Percentiles rank a stretch among this genome's conserved stretches.
Conservation (phyloP, 495 filamentous ascomycete species). For the Talaromyces trachyspermus region DNA sequence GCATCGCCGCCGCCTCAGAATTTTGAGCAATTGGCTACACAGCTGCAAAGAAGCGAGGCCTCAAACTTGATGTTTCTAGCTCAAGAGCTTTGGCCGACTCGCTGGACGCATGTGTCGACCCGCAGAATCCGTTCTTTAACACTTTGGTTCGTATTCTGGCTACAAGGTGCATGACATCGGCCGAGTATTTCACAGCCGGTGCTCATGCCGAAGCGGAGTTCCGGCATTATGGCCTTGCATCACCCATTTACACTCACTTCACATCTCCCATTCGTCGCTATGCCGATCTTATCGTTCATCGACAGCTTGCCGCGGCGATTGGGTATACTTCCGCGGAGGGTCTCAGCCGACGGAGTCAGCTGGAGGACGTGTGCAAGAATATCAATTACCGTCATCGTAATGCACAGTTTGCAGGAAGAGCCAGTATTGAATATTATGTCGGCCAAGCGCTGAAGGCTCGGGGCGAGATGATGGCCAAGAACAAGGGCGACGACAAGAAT, state of each 20-base stretch:
- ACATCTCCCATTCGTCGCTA: conserved; percentile 95
- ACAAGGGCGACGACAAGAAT: conserved; percentile 26
- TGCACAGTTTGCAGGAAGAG: conserved; percentile 87
- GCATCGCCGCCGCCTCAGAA: conserved; percentile 87
- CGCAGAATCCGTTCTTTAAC: conserved; percentile 93
- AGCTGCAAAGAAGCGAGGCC: conserved; percentile 77
- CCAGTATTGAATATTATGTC: conserved; percentile 93
- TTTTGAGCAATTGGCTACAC: conserved; percentile 87
- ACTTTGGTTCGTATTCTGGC: conserved; percentile 94
- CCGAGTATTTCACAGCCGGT: conserved; percentile 94
- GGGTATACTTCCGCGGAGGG: conserved; percentile 73
- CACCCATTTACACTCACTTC: conserved; percentile 97
- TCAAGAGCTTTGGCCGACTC: conserved; percentile 88
- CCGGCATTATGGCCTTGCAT: conserved; percentile 91
- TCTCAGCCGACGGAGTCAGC: conserved; percentile 62
- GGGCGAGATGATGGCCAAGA: conserved; percentile 43
- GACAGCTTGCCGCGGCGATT: conserved; percentile 92
- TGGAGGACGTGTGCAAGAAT: conserved; percentile 92
- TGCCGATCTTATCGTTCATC: conserved; percentile 86
- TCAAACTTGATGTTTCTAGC: conserved; percentile 73
- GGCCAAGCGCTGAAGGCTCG: conserved; percentile 88
- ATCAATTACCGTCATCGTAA: conserved; percentile 97
- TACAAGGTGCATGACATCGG: conserved; percentile 97
- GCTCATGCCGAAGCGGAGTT: conserved; percentile 89
- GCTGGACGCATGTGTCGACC: conserved; percentile 75